Evolutionary conservation across 257 asterid species (phyloP).

Genomic region (Nicotiana paniculata): DNA sequence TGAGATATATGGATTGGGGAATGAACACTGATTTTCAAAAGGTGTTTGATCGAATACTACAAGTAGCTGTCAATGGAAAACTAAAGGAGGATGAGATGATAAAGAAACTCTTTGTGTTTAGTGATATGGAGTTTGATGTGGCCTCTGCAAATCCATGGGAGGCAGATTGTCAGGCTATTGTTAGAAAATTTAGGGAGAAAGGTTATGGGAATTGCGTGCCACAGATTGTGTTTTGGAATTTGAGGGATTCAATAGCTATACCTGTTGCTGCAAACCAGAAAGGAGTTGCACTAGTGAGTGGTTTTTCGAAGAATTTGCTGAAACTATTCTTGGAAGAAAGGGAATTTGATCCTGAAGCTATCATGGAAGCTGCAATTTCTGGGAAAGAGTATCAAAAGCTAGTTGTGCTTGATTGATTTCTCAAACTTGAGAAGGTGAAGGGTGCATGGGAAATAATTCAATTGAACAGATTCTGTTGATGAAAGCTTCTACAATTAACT

Average conservation of each 20-base stretch:
- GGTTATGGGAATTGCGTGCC: slow-evolving; percentile 10
- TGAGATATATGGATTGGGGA: slow-evolving; percentile 30
- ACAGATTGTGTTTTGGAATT: slow-evolving; percentile 22
- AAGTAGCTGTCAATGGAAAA: slow-evolving; percentile 28
- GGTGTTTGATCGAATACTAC: slow-evolving; percentile 43
- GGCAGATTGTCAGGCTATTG: slow-evolving; percentile 2
- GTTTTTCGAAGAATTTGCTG: slow-evolving; percentile 14
- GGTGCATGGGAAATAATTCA: not conserved
- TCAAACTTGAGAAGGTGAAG: not conserved
- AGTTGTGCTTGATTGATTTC: not conserved
- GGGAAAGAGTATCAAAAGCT: slow-evolving; percentile 4
- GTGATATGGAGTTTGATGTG: slow-evolving; percentile 32
- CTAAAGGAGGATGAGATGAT: slow-evolving; percentile 34
- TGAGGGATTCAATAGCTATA: slow-evolving; percentile 4
- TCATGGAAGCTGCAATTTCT: slow-evolving; percentile 9
- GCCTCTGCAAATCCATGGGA: slow-evolving; percentile 14
- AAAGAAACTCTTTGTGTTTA: slow-evolving; percentile 44
- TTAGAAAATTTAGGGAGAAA: not conserved
- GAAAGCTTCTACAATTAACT: too few relatives aligned
- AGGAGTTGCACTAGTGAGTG: slow-evolving; percentile 16
- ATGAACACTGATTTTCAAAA: slow-evolving; percentile 33
- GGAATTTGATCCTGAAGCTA: not conserved
- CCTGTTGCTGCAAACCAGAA: slow-evolving; percentile 9
- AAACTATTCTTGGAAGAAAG: slow-evolving; percentile 12
- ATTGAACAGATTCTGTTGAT: not conserved